A percentile compares a stretch with the other conserved stretches of the same genome.
Conservation (phyloP, 2,329 filamentous ascomycete genomes). For the Canariomyces notabilis region DNA sequence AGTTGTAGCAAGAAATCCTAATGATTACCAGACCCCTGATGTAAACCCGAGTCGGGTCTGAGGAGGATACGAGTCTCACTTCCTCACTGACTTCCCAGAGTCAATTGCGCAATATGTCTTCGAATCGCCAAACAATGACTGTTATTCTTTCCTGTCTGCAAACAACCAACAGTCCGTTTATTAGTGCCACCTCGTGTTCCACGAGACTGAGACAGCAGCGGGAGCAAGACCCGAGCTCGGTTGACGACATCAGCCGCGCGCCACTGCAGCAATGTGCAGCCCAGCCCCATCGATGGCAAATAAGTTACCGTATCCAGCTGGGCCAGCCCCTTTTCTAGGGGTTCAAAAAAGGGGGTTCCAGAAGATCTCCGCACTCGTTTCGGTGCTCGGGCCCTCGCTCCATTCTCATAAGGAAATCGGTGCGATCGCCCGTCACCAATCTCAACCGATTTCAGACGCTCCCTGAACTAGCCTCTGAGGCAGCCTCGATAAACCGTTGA, state of each 20-base stretch:
- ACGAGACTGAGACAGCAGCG: neutral
- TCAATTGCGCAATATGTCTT: neutral
- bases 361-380: neutral
- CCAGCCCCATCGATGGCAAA: constrained; percentile 23
- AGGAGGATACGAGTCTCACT: too few species aligned
- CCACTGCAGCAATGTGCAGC: constrained; percentile 15
- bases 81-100: too few species aligned
- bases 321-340: constrained; percentile 8
- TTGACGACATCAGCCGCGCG: constrained; percentile 8
- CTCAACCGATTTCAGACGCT: too few species aligned
- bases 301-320: too few species aligned
- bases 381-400: constrained; percentile 2
- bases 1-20: too few species aligned
- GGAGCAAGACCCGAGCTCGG: neutral
- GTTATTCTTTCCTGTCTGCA: neutral
- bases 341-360: constrained; percentile 4
- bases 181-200: constrained; percentile 4
- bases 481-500: too few species aligned
- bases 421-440: too few species aligned
- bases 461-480: too few species aligned
- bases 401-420: too few species aligned
- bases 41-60: too few species aligned
- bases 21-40: too few species aligned
- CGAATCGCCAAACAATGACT: neutral
- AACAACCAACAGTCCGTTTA: too few species aligned